Evolutionary conservation across 2,329 filamentous ascomycete genomes (phyloP), one percentile per base, ranked within the genome.

Genomic region (Lizonia empirigonia): DNA sequence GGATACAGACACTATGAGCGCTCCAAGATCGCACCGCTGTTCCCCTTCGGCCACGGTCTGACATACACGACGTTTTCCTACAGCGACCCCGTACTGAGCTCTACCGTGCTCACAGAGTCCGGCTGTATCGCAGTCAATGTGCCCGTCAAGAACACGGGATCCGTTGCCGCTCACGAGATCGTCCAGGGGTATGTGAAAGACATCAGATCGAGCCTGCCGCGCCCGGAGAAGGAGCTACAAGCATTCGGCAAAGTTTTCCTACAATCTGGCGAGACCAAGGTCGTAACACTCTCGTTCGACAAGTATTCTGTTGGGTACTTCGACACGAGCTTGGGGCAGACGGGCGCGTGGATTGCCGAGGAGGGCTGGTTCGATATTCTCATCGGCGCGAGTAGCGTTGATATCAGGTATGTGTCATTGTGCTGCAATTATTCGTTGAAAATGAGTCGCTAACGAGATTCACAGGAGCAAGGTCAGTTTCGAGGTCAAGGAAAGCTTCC

Each of bases 41-140:
- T 92, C 73, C 81, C 87, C 50, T 95, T 95, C 68, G 88, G 88
- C 10, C 86, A 91, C 67, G 88, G 90, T 2, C 78, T 94, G 1
- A 89, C 86, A 13, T 94, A 92, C 73, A 91, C 89, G 0, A 84
- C 77, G 0, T 93, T 91, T 67, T 78, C 80, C 37, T 87, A 89
- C 63, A 83, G 84, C 12, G 74, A 78, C 1, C 80, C 85, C 0
- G 78, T 78, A 3, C 76, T 86, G 44, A 78, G 74, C 60, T 80
- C 44, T 68, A 75, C 1, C 67, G 82, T 47, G 32, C 74, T 86
- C 62, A 68, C 33, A 1, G 76, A 84, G 72, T 67, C 72, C 0
- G 50, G 72, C 0, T 68, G 67, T 0, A 77, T 83, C 16, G 78
- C 76, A 0, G 68, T 85, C 35, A 76, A 73, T 2, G 71, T 82